A percentile compares a stretch with the other conserved stretches of the same genome.
phyloP scores from a whole-genome alignment of 2,329 filamentous ascomycete genomes.

The Cordyceps javanica region DNA sequence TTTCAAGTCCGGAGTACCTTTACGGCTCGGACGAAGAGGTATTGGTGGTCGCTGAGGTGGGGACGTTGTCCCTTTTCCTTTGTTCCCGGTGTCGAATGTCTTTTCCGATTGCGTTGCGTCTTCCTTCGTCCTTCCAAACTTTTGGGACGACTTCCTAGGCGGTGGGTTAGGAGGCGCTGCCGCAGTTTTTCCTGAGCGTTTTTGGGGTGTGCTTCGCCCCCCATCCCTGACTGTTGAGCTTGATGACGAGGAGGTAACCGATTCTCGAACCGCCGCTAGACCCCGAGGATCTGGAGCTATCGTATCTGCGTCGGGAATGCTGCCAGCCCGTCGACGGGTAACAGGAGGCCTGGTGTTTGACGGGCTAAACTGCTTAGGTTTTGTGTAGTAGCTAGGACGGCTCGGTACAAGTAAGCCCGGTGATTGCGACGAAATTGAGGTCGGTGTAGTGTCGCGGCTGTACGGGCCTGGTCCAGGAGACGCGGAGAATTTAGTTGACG shows the following conservation, averaged over 20 bases:
- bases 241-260: slow-evolving; percentile 65
- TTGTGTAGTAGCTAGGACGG: slow-evolving; percentile 36
- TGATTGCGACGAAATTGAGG: slow-evolving; percentile 70
- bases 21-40: slow-evolving; percentile 54
- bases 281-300: slow-evolving; percentile 46
- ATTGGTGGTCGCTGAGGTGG: slow-evolving; percentile 16
- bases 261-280: slow-evolving; percentile 62
- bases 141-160: slow-evolving; percentile 55
- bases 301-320: slow-evolving; percentile 43
- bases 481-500: slow-evolving; percentile 69
- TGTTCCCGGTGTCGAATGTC: slow-evolving; percentile 20
- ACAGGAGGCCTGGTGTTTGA: slow-evolving; percentile 52
- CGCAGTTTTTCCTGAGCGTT: slow-evolving; percentile 35
- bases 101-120: slow-evolving; percentile 29
- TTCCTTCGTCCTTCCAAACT: slow-evolving; percentile 34
- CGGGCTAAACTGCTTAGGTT: slow-evolving; percentile 49
- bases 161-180: slow-evolving; percentile 54
- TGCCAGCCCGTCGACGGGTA: slow-evolving; percentile 51
- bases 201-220: slow-evolving; percentile 37
- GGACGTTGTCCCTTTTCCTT: slow-evolving; percentile 22
- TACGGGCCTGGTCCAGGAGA: slow-evolving; percentile 64
- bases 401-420: slow-evolving; percentile 51
- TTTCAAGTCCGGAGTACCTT: slow-evolving; percentile 59
- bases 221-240: slow-evolving; percentile 59
- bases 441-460: slow-evolving; percentile 72